Conservation (phyloP, 768 basidiomycete species). For the Butyriboletus loyo region DNA sequence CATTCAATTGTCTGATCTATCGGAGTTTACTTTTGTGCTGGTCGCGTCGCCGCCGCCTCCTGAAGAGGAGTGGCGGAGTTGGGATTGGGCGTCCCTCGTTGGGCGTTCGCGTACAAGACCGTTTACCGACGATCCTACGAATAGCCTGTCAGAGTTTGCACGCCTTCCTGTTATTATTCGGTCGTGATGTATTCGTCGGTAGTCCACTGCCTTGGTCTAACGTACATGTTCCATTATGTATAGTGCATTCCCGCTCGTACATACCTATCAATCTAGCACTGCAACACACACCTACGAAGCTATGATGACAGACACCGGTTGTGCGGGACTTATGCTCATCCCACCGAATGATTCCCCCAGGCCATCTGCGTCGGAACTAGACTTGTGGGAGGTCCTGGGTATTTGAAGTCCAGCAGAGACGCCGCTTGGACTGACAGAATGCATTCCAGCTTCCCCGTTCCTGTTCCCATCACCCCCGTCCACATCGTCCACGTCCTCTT, state of each 20-base stretch:
- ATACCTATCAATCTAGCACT: no score
- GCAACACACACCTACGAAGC: no score
- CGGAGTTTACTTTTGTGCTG: constrained; percentile 44
- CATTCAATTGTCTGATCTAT: constrained; percentile 46
- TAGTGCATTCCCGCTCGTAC: neutral
- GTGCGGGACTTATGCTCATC: constrained; percentile 81
- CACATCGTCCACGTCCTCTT: constrained; percentile 46
- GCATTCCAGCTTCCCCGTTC: neutral
- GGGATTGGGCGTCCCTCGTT: constrained; percentile 23
- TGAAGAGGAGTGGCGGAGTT: constrained; percentile 20
- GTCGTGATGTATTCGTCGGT: constrained; percentile 9
- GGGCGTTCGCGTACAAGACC: neutral
- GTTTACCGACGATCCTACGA: neutral
- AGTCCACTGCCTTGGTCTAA: no score
- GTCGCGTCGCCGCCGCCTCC: constrained; percentile 32
- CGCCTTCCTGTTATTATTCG: constrained; percentile 14
- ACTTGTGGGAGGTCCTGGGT: constrained; percentile 19
- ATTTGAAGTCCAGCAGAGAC: constrained; percentile 20
- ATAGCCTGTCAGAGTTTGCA: constrained; percentile 18
- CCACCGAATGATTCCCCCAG: constrained; percentile 69
- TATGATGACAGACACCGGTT: constrained; percentile 19
- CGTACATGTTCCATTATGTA: neutral
- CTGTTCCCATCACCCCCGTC: constrained; percentile 28
- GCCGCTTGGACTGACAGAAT: constrained; percentile 3
- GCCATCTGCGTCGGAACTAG: constrained; percentile 41